These are phyloP conservation scores for Cryptococcus sp. DNA, from an alignment of 1,284 basidiomycete genomes.

Conservation along the genomic window DNA sequence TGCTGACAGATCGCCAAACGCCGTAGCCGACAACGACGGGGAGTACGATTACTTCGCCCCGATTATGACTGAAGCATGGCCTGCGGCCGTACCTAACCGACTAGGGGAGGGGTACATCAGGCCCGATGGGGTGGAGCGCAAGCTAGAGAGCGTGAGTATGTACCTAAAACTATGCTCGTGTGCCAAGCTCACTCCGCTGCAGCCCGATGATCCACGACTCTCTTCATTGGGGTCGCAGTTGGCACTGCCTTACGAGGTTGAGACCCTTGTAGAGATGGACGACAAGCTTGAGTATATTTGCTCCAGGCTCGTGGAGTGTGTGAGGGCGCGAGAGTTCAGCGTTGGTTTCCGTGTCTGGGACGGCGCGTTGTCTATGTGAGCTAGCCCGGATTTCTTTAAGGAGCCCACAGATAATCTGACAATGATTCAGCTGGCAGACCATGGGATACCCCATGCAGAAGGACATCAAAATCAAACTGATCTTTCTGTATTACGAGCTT, in stretches of 20 bases:
- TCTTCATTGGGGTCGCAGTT: constrained; percentile 44
- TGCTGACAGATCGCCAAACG: not conserved
- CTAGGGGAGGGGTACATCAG: constrained; percentile 17
- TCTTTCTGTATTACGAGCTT: constrained; percentile 72
- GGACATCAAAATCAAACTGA: constrained; percentile 69
- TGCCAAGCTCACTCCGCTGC: not conserved
- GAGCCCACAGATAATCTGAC: too few species aligned
- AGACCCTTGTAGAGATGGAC: constrained; percentile 76
- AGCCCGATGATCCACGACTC: constrained; percentile 42
- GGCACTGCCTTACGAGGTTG: constrained; percentile 72
- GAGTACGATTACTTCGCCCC: constrained; percentile 2
- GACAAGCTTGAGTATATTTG: constrained; percentile 73
- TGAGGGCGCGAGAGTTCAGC: constrained; percentile 76
- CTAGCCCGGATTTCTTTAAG: too few species aligned
- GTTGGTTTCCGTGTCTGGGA: constrained; percentile 74
- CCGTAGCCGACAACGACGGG: constrained; percentile 19
- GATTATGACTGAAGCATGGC: constrained; percentile 28
- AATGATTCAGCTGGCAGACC: constrained; percentile 63
- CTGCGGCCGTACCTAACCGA: constrained; percentile 26
- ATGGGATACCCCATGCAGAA: constrained; percentile 83
- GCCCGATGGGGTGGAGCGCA: constrained; percentile 3
- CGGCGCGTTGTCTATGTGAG: constrained; percentile 68
- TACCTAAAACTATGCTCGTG: not conserved
- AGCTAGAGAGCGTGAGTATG: constrained; percentile 15
- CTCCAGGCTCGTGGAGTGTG: constrained; percentile 62